Base-by-base conservation (phyloP, 2,329 filamentous ascomycete species). In the Orbilia ellipsospora region DNA sequence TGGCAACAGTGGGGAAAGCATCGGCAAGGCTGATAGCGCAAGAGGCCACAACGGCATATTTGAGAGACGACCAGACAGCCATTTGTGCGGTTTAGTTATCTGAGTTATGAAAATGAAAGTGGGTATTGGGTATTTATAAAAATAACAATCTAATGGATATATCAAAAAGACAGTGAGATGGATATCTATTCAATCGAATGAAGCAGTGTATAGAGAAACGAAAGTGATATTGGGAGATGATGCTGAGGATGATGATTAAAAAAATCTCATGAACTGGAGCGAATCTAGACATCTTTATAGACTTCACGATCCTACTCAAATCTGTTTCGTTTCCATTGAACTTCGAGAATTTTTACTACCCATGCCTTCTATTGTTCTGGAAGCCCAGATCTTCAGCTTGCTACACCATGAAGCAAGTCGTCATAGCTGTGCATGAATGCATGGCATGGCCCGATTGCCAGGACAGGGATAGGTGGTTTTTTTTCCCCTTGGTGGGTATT, bases 61-160 rank as follows among this genome's bases (percentile, higher is more conserved):
- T 70, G 42, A 70, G 51, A 23, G 66, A 70, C 44, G 66, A 70
- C 66, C 66, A 70, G 66, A 57, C 66, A 45, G 66, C 66, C 66
- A 70, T 70, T 28, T 56, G 16, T 31, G 40, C n/a, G 48, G 18
- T 23, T 52, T 50, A n/a, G 13, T 23, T 23, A 5, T 52, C 6
- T 23, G 4, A 23, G 2, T 4, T 52, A 13, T 52, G 16, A 48
- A 48, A 6, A 6, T 7, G 44, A 48, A 15, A 42, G 26, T 20
- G 18, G 16, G 12, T 12, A 36, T 40, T 56, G 28, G 6, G 28
- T 40, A 42, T 42, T 8, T 36, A 36, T 7, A 36, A 36, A 36
- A 36, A 31, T 2, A 36, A 36, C 6, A 10, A 36, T 36, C 31
- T 36, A 10, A 36, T 36, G 10, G 13, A n/a, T 48, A 48, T 48